Evolutionary conservation across 352 stramenopile genomes (phyloP).

Genomic region (Phytophthora aleatoria): DNA sequence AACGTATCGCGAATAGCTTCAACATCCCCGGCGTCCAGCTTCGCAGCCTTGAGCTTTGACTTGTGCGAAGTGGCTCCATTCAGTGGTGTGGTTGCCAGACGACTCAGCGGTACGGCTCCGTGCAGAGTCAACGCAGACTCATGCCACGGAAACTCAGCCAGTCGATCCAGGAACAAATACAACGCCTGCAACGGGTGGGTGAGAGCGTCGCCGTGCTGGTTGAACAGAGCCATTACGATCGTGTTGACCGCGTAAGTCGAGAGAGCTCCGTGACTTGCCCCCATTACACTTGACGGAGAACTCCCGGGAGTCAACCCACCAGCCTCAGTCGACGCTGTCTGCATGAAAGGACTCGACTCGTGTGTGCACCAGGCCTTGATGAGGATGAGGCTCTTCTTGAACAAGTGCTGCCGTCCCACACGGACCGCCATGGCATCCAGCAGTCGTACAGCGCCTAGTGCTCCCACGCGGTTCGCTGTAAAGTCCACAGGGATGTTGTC

Average conservation of each 20-base stretch:
- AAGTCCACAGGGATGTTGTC: constrained; percentile 91
- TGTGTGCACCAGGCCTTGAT: constrained; percentile 92
- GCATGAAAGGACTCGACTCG: constrained; percentile 73
- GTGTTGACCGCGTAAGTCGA: constrained; percentile 90
- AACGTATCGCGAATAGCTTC: constrained; percentile 52
- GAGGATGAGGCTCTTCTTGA: constrained; percentile 89
- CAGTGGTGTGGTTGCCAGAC: constrained; percentile 50
- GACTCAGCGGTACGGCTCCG: constrained; percentile 62
- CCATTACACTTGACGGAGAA: constrained; percentile 64
- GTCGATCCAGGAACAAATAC: constrained; percentile 84
- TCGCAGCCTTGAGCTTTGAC: constrained; percentile 21
- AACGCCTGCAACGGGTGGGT: constrained; percentile 84
- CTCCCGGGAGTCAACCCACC: constrained; percentile 20
- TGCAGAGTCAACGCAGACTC: constrained; percentile 81
- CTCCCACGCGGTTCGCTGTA: constrained; percentile 84
- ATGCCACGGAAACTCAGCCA: constrained; percentile 89
- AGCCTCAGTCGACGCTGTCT: constrained; percentile 31
- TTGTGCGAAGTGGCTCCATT: constrained; percentile 26
- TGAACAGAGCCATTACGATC: constrained; percentile 90
- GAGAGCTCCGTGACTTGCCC: constrained; percentile 75
- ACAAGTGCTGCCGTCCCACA: constrained; percentile 78
- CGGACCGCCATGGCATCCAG: constrained; percentile 85
- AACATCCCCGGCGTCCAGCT: constrained; percentile 52
- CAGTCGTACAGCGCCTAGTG: constrained; percentile 78
- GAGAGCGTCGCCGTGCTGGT: constrained; percentile 73